These are phyloP conservation scores for Bruguiera sexangula DNA, from an alignment of 345 rosid species.

Conservation along the genomic window DNA sequence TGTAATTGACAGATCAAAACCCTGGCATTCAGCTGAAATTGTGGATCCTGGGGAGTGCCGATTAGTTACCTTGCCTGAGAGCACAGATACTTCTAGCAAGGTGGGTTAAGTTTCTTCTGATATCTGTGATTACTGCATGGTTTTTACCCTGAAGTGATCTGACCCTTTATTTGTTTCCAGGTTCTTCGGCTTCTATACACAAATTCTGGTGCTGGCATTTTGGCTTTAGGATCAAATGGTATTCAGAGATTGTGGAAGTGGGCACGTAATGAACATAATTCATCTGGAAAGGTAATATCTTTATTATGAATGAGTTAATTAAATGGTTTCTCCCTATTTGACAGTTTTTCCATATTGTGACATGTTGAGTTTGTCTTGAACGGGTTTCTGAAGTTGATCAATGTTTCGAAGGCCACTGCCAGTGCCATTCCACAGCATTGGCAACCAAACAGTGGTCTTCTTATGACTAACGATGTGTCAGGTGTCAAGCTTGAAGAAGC, in stretches of 20 bases:
- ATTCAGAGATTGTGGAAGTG: slow-evolving; percentile 80
- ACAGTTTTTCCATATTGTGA: neutral
- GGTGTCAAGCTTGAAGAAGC: slow-evolving; percentile 81
- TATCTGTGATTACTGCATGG: neutral
- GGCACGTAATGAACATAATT: slow-evolving; percentile 70
- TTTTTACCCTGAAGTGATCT: slow-evolving; percentile 3
- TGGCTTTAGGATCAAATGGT: slow-evolving; percentile 83
- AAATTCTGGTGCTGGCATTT: slow-evolving; percentile 72
- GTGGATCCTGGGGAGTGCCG: slow-evolving; percentile 63
- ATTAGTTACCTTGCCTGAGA: slow-evolving; percentile 68
- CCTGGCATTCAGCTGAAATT: slow-evolving; percentile 81
- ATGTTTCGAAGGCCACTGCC: slow-evolving; percentile 63
- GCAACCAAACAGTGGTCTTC: slow-evolving; percentile 92
- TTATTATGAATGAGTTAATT: neutral
- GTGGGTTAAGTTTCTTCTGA: slow-evolving; percentile 31
- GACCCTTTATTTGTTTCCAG: slow-evolving; percentile 34
- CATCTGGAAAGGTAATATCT: slow-evolving; percentile 63
- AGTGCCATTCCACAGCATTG: slow-evolving; percentile 73
- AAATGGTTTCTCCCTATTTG: neutral
- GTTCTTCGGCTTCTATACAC: slow-evolving; percentile 83
- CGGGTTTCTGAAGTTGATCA: slow-evolving; percentile 22
- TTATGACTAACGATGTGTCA: slow-evolving; percentile 72
- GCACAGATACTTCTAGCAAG: slow-evolving; percentile 75
- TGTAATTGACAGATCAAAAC: slow-evolving; percentile 60
- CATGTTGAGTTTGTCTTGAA: neutral